A percentile compares a stretch with the other conserved stretches of the same genome.
Conservation (phyloP, 2,329 filamentous ascomycete genomes). For the Pseudogymnoascus sp. region DNA sequence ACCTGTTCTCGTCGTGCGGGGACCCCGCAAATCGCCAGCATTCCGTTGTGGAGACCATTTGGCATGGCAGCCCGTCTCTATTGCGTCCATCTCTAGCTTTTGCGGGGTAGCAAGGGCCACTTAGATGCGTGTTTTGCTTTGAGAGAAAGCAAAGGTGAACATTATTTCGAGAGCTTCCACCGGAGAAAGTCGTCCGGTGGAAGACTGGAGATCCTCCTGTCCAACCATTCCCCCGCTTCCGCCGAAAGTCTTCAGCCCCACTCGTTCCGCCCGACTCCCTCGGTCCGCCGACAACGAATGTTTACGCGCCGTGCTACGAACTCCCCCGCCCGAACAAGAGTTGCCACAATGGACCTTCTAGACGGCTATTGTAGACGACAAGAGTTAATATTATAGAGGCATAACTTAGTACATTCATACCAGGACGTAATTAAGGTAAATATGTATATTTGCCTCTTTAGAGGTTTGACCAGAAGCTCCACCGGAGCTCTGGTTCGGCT, state of each 20-base stretch:
- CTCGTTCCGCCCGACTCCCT: background rate
- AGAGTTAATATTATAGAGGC: too few relatives aligned
- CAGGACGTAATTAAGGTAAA: too few relatives aligned
- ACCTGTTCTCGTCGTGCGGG: background rate
- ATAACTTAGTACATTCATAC: too few relatives aligned
- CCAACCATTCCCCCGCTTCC: background rate
- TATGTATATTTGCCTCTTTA: too few relatives aligned
- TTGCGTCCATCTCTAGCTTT: background rate
- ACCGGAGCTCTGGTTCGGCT: too few relatives aligned
- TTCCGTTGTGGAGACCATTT: background rate
- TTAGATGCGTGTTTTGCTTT: background rate
- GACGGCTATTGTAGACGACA: too few relatives aligned
- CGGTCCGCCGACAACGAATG: background rate
- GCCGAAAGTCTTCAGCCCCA: background rate
- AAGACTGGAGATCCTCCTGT: background rate
- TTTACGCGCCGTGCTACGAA: background rate
- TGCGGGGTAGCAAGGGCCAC: background rate
- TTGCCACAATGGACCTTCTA: too few relatives aligned
- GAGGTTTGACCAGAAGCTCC: too few relatives aligned
- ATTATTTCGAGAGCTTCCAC: background rate
- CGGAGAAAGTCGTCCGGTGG: background rate
- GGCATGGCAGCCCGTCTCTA: background rate
- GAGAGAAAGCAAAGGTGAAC: background rate
- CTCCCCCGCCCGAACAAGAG: background rate
- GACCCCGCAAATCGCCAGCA: background rate